Conservation (phyloP, 176 grass and related monocot genomes). For the Juncus inflexus region DNA sequence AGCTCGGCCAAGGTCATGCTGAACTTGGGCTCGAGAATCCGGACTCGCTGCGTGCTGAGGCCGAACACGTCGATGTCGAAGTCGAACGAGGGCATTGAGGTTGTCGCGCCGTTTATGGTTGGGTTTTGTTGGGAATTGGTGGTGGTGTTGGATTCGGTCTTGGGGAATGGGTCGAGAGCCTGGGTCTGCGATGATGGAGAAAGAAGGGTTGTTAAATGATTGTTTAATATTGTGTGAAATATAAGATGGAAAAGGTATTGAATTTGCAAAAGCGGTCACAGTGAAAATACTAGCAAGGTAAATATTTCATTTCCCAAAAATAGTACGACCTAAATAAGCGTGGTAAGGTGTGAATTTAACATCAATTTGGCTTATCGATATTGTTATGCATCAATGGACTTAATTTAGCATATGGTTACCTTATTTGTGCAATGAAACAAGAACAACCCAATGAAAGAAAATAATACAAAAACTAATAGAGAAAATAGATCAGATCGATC, state of each 20-base stretch:
- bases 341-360: too few relatives aligned
- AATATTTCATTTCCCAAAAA: too few relatives aligned
- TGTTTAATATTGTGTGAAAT: background rate
- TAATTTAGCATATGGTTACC: too few relatives aligned
- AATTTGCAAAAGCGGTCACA: too few relatives aligned
- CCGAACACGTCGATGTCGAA: conserved; percentile 57
- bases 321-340: too few relatives aligned
- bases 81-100: conserved; percentile 31
- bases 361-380: too few relatives aligned
- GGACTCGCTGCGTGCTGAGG: conserved; percentile 35
- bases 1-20: conserved; percentile 91
- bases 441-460: too few relatives aligned
- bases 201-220: conserved; percentile 18
- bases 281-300: too few relatives aligned
- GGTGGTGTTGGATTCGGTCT: background rate
- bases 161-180: conserved; percentile 10
- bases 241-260: background rate
- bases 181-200: conserved; percentile 9
- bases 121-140: background rate
- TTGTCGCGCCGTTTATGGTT: conserved; percentile 10
- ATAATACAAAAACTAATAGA: too few relatives aligned
- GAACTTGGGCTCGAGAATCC: conserved; percentile 55
- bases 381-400: too few relatives aligned
- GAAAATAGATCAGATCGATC: too few relatives aligned
- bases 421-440: too few relatives aligned